These are phyloP conservation scores for Tricholoma sp. DNA, from an alignment of 768 basidiomycete species.

Conservation along the genomic window DNA sequence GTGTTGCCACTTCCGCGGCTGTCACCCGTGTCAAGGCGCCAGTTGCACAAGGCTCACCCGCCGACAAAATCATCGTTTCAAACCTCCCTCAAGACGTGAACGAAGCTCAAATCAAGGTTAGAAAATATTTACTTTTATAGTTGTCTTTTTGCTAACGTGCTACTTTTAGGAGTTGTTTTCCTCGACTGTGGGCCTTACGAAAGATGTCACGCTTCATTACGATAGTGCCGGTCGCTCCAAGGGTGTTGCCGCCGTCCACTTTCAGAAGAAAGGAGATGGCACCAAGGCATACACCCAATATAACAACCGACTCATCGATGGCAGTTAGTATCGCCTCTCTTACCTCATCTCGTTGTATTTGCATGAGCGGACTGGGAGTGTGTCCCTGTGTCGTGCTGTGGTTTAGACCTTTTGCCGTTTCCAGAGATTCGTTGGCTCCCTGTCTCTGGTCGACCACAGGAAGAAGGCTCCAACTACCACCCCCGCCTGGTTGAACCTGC, in stretches of 20 bases:
- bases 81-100: slow-evolving; percentile 93
- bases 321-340: slow-evolving; percentile 91
- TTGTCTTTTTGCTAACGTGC: background rate
- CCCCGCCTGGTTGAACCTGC: background rate
- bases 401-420: slow-evolving; percentile 28
- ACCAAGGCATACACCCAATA: slow-evolving; percentile 90
- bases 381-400: slow-evolving; percentile 18
- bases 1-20: slow-evolving; percentile 39
- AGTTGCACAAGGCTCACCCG: slow-evolving; percentile 37
- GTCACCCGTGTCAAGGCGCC: slow-evolving; percentile 34
- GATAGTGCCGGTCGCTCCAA: slow-evolving; percentile 84
- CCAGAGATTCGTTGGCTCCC: slow-evolving; percentile 36
- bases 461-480: slow-evolving; percentile 2
- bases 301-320: slow-evolving; percentile 99
- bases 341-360: slow-evolving; percentile 31
- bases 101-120: slow-evolving; percentile 88
- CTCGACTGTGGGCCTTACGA: slow-evolving; percentile 83
- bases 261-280: slow-evolving; percentile 83
- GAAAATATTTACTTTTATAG: slow-evolving; percentile 17
- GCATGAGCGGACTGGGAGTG: slow-evolving; percentile 19
- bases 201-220: slow-evolving; percentile 81
- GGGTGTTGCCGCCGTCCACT: slow-evolving; percentile 84
- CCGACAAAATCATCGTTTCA: slow-evolving; percentile 94
- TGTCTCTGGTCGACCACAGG: slow-evolving; percentile 33
- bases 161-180: slow-evolving; percentile 80